Conservation (phyloP, 1,139 yeast genomes). For the Hansenula anomala region DNA sequence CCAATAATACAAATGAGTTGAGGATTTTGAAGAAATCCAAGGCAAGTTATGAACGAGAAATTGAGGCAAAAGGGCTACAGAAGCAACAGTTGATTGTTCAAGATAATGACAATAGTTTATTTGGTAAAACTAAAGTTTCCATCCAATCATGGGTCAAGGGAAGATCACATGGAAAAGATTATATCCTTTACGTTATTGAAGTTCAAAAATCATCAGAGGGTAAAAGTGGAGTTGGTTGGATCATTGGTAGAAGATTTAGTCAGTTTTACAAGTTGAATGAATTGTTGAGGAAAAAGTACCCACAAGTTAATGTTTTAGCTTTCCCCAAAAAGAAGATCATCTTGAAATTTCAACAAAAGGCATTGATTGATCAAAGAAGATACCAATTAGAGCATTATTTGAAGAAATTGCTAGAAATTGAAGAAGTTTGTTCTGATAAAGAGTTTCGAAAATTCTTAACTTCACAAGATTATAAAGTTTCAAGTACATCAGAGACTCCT, state of each 20-base stretch:
- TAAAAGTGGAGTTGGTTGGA: conserved; percentile 71
- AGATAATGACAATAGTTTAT: conserved; percentile 76
- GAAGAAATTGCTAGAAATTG: conserved; percentile 48
- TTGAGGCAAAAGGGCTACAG: conserved; percentile 65
- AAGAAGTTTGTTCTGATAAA: conserved; percentile 68
- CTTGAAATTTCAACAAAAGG: conserved; percentile 54
- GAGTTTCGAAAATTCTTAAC: conserved; percentile 76
- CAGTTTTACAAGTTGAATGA: conserved; percentile 75
- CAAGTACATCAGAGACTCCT: conserved; percentile 1
- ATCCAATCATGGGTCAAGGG: conserved; percentile 67
- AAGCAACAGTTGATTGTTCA: conserved; percentile 80
- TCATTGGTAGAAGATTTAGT: conserved; percentile 80
- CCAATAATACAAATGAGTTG: conserved; percentile 67
- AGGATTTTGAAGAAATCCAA: conserved; percentile 65
- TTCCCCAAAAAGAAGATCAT: conserved; percentile 46
- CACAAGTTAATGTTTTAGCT: conserved; percentile 54
- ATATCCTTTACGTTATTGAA: conserved; percentile 69
- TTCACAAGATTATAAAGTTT: conserved; percentile 43
- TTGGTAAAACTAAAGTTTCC: conserved; percentile 58
- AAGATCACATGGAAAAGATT: conserved; percentile 51
- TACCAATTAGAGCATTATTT: conserved; percentile 59
- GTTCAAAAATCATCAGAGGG: conserved; percentile 48
- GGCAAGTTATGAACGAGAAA: conserved; percentile 61
- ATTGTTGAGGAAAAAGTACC: conserved; percentile 52
- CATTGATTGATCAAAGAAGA: conserved; percentile 63